Evolutionary conservation across 495 filamentous ascomycete genomes (phyloP).

Genomic region (Penicillium roqueforti): DNA sequence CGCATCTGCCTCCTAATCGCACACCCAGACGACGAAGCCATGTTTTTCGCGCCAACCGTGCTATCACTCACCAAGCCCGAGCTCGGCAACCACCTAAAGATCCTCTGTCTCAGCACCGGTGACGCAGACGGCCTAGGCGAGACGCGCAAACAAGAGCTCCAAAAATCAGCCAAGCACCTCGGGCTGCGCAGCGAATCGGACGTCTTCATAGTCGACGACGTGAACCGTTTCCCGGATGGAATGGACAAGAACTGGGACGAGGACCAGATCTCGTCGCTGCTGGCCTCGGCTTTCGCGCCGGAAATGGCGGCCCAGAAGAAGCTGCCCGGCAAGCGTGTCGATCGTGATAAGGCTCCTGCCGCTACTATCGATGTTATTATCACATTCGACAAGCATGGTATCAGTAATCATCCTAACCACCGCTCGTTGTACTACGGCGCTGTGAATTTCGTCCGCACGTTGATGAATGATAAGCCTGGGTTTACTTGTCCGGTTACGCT

Average conservation of each 20-base stretch:
- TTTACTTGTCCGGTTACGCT: slow-evolving; percentile 71
- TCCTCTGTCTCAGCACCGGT: slow-evolving; percentile 85
- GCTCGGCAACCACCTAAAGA: slow-evolving; percentile 83
- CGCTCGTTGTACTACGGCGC: slow-evolving; percentile 81
- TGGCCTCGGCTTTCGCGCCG: slow-evolving; percentile 66
- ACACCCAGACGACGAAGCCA: slow-evolving; percentile 97
- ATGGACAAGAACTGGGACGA: slow-evolving; percentile 74
- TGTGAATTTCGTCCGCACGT: slow-evolving; percentile 57
- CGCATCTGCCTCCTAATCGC: slow-evolving; percentile 87
- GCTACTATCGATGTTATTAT: slow-evolving; percentile 75
- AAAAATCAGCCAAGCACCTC: slow-evolving; percentile 67
- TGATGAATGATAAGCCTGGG: slow-evolving; percentile 59
- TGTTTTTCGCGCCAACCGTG: slow-evolving; percentile 95
- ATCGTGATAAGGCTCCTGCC: slow-evolving; percentile 36
- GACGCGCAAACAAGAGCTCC: slow-evolving; percentile 75
- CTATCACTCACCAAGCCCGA: slow-evolving; percentile 70
- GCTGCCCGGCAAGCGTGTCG: slow-evolving; percentile 17
- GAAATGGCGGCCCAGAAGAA: slow-evolving; percentile 38
- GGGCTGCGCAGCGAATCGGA: slow-evolving; percentile 70
- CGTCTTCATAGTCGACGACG: slow-evolving; percentile 76
- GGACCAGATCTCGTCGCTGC: slow-evolving; percentile 60
- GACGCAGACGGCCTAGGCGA: slow-evolving; percentile 84
- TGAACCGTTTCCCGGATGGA: slow-evolving; percentile 73
- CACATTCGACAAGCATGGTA: slow-evolving; percentile 77
- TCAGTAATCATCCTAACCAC: slow-evolving; percentile 89